Conservation (phyloP, 2,329 filamentous ascomycete genomes). For the Apiospora hydei region DNA sequence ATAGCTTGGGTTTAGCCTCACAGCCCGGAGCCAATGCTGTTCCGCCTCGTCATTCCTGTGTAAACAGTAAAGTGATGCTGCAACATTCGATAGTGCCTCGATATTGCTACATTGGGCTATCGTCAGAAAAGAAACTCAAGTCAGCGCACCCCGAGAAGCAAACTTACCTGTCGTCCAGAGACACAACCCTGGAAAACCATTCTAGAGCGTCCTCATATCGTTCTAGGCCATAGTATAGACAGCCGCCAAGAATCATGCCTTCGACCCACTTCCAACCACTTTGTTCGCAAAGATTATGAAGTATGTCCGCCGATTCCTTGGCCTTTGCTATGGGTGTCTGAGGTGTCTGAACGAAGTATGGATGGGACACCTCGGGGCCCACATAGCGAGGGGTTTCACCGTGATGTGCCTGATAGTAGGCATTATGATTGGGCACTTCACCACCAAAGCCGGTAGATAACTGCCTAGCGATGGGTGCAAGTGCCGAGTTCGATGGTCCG, state of each 20-base stretch:
- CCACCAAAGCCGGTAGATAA: not conserved
- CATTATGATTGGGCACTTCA: slow-evolving; percentile 25
- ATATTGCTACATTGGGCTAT: slow-evolving; percentile 68
- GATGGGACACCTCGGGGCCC: slow-evolving; percentile 33
- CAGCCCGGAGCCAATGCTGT: slow-evolving; percentile 83
- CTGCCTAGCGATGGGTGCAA: not conserved
- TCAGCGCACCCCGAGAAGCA: not conserved
- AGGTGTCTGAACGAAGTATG: slow-evolving; percentile 45
- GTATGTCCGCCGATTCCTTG: slow-evolving; percentile 71
- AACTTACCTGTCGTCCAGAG: slow-evolving; percentile 62
- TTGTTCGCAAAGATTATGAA: slow-evolving; percentile 79
- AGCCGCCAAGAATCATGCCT: slow-evolving; percentile 89
- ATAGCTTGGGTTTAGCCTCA: slow-evolving; percentile 83
- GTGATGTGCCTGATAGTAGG: slow-evolving; percentile 38
- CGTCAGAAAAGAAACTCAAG: slow-evolving; percentile 23
- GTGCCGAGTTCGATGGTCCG: slow-evolving; percentile 22
- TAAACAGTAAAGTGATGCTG: slow-evolving; percentile 85
- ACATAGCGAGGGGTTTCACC: slow-evolving; percentile 33
- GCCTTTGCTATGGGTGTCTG: slow-evolving; percentile 63
- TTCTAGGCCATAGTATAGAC: slow-evolving; percentile 88
- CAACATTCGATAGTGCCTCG: slow-evolving; percentile 92
- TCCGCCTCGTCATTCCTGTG: slow-evolving; percentile 85
- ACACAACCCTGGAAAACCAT: slow-evolving; percentile 73
- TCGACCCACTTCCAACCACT: slow-evolving; percentile 90
- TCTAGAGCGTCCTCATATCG: slow-evolving; percentile 79